A percentile compares a stretch with the other conserved stretches of the same genome.
phyloP scores from a whole-genome alignment of 768 basidiomycete genomes.

The Pleurotus tuber-regium region DNA sequence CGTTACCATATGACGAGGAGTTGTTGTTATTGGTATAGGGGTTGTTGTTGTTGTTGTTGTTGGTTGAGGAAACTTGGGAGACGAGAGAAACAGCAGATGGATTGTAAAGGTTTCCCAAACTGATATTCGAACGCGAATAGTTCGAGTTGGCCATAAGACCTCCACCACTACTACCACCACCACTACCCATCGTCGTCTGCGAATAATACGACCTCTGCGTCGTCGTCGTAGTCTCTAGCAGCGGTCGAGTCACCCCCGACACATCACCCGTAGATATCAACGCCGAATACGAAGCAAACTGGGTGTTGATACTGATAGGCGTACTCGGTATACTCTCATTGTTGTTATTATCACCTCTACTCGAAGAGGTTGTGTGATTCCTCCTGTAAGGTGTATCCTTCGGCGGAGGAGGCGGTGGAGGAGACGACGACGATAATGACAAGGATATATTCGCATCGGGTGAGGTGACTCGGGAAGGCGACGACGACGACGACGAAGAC shows the following conservation, averaged over 20 bases:
- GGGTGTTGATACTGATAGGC: conserved; percentile 33
- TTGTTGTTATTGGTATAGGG: too few relatives aligned
- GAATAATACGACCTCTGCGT: too few relatives aligned
- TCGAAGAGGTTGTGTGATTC: conserved; percentile 15
- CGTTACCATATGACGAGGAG: too few relatives aligned
- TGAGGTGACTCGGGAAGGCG: conserved; percentile 14
- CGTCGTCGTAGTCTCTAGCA: too few relatives aligned
- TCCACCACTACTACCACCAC: too few relatives aligned
- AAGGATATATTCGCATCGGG: too few relatives aligned
- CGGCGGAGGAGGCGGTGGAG: conserved; percentile 54
- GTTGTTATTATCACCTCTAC: too few relatives aligned
- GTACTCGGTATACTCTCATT: conserved; percentile 32
- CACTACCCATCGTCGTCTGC: too few relatives aligned
- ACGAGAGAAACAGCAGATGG: conserved; percentile 7
- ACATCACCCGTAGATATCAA: conserved; percentile 7
- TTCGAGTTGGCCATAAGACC: too few relatives aligned
- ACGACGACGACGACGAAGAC: background rate
- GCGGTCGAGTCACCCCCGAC: too few relatives aligned
- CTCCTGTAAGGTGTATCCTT: conserved; percentile 57
- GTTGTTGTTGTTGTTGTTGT: conserved; percentile 8
- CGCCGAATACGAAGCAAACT: conserved; percentile 26
- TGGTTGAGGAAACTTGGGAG: conserved; percentile 5
- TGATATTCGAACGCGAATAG: conserved; percentile 8
- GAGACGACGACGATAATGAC: background rate
- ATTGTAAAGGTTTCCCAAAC: background rate